Conservation (phyloP, 495 filamentous ascomycete genomes). For the Bacidia rubella region DNA sequence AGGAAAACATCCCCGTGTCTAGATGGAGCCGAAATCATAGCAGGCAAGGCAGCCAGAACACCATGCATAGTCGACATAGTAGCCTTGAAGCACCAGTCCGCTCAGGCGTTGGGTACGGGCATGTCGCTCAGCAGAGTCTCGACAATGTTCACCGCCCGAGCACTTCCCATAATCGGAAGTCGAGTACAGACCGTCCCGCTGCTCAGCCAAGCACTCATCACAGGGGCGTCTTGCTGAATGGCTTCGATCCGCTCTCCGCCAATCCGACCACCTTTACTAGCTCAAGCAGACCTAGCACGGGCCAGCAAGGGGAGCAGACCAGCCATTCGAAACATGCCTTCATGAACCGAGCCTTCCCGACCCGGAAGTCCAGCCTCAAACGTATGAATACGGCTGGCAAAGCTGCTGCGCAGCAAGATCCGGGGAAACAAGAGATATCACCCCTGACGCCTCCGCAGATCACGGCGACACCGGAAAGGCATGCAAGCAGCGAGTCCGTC, state of each 20-base stretch:
- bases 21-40: constrained; percentile 4
- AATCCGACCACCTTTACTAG: neutral
- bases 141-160: neutral
- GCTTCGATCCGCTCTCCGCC: neutral
- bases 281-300: neutral
- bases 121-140: constrained; percentile 6
- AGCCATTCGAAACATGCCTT: constrained; percentile 3
- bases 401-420: neutral
- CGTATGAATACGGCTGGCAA: neutral
- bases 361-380: constrained; percentile 12
- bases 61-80: neutral
- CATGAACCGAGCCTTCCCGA: constrained; percentile 7
- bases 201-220: neutral
- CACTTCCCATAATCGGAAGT: neutral
- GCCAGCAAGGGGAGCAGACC: constrained; percentile 6
- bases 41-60: neutral
- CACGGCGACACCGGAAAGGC: constrained; percentile 16
- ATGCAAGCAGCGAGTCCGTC: constrained; percentile 7
- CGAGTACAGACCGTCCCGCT: constrained; percentile 5
- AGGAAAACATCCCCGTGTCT: constrained; percentile 4
- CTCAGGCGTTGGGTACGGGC: constrained; percentile 1
- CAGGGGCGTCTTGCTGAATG: neutral
- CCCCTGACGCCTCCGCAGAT: neutral
- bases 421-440: neutral
- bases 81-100: neutral